Evolutionary conservation across 768 basidiomycete genomes (phyloP), one percentile per base, ranked within the genome.

Genomic region (Brasilioporus rufonigricans): DNA sequence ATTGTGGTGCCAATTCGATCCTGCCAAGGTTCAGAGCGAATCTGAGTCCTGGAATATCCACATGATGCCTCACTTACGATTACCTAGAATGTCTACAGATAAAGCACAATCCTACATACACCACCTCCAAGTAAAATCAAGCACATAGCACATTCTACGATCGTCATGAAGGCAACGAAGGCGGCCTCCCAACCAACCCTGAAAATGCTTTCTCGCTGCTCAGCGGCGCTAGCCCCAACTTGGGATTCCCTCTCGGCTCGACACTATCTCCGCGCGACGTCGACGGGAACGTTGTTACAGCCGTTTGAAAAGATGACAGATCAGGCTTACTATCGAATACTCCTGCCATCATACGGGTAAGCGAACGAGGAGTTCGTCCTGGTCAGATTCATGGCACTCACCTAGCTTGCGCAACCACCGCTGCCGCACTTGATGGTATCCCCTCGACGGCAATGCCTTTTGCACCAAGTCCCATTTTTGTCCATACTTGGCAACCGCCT

Each of bases 341-440:
- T 3, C 69, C 71, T 71, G 38, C 10, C 24, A 32, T 8, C 4
- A 23, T 23, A 24, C 27, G 4, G 1, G 33, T 57, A 23, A 62
- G 44, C 9, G 16, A 27, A 26, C 23, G 6, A n/a, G 29, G n/a
- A 3, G 11, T 21, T n/a, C 12, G 27, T 21, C 26, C 36, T n/a
- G 27, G 5, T 3, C 4, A 4, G 18, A 44, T 4, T 1, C 41
- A 27, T 5, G 11, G 14, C 32, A 49, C 70, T 40, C 43, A 71
- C 76, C 74, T 2, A 75, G 51, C 53, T 75, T 76, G 43, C 74
- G 65, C 50, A 76, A 60, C 74, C 76, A 76, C n/a, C 75, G 65
- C 48, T 76, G 74, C 3, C 74, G 71, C 39, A 76, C 75, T 60
- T 77, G 74, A 49, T 77, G 75, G 48, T 76, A 76, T 1, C 75